Evolutionary conservation across 208 protist genomes (phyloP), one percentile per base, ranked within the genome.

Genomic region (Naegleria lovaniensis): DNA sequence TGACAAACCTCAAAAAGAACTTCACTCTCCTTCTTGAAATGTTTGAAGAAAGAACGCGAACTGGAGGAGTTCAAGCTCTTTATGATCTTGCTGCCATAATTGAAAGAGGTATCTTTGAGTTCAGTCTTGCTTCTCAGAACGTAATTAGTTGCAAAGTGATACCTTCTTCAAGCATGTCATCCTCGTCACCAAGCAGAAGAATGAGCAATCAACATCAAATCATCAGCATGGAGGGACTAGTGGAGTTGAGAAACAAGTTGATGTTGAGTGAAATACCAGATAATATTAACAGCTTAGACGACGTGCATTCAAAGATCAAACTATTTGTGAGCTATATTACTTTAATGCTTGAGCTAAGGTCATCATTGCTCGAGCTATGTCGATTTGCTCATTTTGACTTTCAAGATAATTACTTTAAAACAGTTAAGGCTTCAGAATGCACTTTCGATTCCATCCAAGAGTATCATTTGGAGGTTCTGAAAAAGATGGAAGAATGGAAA

Each of bases 11-110:
- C 3, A 51, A 88, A n/a, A 88, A 58, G n/a, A 52, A 58, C 9
- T 88, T 88, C 13, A 43, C 43, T 38, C 16, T 58, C 7, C n/a
- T 88, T 7, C 19, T 58, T 6, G 55, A n/a, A 1, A 58, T 58
- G 43, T 88, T 88, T 88, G 85, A 88, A 58, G 85, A 88, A 29
- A 88, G 33, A 88, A 58, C 43, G 36, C 9, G 43, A 58, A 58
- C 25, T 58, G 9, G n/a, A 16, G 85, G 85, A 19, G 33, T 88
- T 13, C 85, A 88, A 43, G 85, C 41, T n/a, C 40, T 88, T 5
- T 88, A 88, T 58, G 85, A 88, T 58, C 22, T 88, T 15, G 85
- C 19, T 22, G 85, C 19, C 29, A 88, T 88, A 13, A 1, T 36
- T 36, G n/a, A 88, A 88, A 48, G n/a, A 39, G 85, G 85, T 9